Evolutionary conservation across 2,329 filamentous ascomycete genomes (phyloP).

Genomic region (Fusarium napiforme): DNA sequence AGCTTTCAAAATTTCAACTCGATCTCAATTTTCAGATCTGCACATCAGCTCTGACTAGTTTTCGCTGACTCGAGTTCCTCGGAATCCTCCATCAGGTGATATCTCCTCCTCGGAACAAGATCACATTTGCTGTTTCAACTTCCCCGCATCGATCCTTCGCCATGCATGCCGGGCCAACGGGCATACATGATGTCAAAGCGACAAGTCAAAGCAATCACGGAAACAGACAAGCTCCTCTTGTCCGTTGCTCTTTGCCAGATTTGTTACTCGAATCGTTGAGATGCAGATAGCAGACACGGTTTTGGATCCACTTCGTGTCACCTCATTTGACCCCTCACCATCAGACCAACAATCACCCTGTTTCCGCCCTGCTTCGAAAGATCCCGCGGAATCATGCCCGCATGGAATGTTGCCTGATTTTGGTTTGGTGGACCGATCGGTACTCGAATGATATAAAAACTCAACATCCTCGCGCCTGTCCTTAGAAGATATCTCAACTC

Average conservation of each 20-base stretch:
- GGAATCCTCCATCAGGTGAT: background rate
- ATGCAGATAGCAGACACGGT: background rate
- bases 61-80: background rate
- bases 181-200: background rate
- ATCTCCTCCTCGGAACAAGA: background rate
- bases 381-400: background rate
- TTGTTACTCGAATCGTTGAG: background rate
- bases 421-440: background rate
- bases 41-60: background rate
- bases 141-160: slow-evolving; percentile 1
- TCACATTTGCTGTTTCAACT: background rate
- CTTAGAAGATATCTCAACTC: too few relatives aligned
- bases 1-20: rapidly evolving
- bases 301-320: slow-evolving; percentile 2
- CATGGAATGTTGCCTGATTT: background rate
- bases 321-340: background rate
- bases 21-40: rapidly evolving
- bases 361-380: background rate
- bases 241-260: background rate
- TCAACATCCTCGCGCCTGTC: background rate
- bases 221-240: background rate
- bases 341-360: background rate
- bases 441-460: background rate
- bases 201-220: background rate
- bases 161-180: slow-evolving; percentile 19